Base-by-base conservation (phyloP, 495 filamentous ascomycete genomes). In the Penicillium steckii region DNA sequence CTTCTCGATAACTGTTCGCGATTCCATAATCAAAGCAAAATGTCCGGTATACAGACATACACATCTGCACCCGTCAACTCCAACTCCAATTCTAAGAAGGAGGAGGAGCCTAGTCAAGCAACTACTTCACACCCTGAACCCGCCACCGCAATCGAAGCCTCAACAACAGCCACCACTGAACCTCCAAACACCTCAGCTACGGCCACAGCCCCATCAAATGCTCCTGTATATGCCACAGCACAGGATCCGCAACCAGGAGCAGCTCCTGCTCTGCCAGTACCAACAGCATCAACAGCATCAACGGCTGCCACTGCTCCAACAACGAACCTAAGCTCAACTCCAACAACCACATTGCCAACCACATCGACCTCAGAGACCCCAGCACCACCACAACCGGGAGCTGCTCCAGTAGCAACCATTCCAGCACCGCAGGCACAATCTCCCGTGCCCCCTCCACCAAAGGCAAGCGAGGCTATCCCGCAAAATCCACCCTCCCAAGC, bases 301-400 rank as follows among this genome's bases (percentile, higher is more conserved):
- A 66, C 61, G 15, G 50, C 64, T 21, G 62, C 55, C n/a, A n/a
- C n/a, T 15, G 25, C 50, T 27, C 56, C 62, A 44, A 56, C 50
- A 24, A 40, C 51, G 10, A 55, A 41, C 13, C 7, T 41, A 23
- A 41, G 18, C 0, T 50, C 65, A 48, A 47, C 57, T 24, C 48
- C 65, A 50, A 61, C 67, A 52, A 59, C 61, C 40, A 50, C 18
- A 8, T 19, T 41, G 9, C 48, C 37, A 46, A 44, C 44, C 33
- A 21, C 46, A 7, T 37, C 38, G 38, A 18, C 52, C 3, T 48
- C 55, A 29, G 47, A 35, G 8, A 57, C 59, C 12, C 81, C 82
- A 10, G 78, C 84, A 23, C 70, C 80, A 40, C 85, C 86, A 2
- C 85, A 87, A 55, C 85, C 85, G 22, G 85, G 81, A 49, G 72